Conservation (phyloP, 2,329 filamentous ascomycete genomes). For the Sporothrix pseudoabietina region DNA sequence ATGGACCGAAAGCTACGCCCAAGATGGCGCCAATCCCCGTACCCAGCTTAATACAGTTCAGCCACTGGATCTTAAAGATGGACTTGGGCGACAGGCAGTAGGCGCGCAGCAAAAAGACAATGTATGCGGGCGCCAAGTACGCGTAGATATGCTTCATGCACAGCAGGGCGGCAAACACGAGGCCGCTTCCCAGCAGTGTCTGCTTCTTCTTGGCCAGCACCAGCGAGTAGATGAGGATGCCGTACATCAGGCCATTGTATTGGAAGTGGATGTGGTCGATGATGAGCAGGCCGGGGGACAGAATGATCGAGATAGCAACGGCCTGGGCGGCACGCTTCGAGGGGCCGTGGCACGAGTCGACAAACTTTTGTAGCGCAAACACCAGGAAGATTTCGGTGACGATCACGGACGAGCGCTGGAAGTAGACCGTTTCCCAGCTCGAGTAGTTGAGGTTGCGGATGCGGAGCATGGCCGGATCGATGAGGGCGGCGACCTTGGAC, state of each 20-base stretch:
- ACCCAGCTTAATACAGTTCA: constrained; percentile 83
- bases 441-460: constrained; percentile 81
- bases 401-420: constrained; percentile 88
- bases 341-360: constrained; percentile 65
- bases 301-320: constrained; percentile 81
- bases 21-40: constrained; percentile 71
- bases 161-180: constrained; percentile 80
- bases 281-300: constrained; percentile 90
- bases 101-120: constrained; percentile 83
- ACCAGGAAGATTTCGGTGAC: constrained; percentile 80
- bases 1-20: constrained; percentile 84
- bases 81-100: constrained; percentile 84
- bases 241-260: constrained; percentile 97
- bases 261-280: constrained; percentile 99
- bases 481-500: constrained; percentile 74
- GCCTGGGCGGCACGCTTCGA: constrained; percentile 80
- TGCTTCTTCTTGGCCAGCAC: constrained; percentile 76
- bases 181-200: constrained; percentile 74
- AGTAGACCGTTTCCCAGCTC: constrained; percentile 92
- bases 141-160: constrained; percentile 99
- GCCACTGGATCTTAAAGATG: constrained; percentile 72
- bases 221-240: constrained; percentile 82
- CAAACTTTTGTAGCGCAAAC: constrained; percentile 77
- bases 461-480: constrained; percentile 79
- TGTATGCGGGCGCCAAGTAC: constrained; percentile 93